phyloP scores from a whole-genome alignment of 2,329 filamentous ascomycete genomes.

The Pseudonectria buxi region DNA sequence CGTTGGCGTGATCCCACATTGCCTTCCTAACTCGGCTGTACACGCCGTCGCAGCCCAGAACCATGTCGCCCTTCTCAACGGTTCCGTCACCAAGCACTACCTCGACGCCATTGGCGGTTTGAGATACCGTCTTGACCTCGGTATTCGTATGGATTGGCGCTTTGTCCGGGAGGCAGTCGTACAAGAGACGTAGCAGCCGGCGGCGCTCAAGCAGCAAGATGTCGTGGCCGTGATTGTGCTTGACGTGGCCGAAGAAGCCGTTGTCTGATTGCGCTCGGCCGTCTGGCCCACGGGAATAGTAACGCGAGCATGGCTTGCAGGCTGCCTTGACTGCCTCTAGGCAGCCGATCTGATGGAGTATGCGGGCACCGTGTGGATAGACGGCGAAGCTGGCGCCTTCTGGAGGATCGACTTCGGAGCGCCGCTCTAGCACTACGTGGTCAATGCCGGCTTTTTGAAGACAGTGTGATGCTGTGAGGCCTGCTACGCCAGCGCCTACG shows the following conservation, averaged over 20 bases:
- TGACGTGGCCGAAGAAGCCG: too few species aligned
- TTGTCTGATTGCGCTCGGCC: too few species aligned
- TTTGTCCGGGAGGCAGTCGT: too few species aligned
- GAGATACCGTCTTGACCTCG: too few species aligned
- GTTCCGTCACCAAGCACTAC: too few species aligned
- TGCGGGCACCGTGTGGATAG: slow-evolving; percentile 18
- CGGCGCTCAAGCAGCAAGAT: too few species aligned
- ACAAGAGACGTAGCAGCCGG: too few species aligned
- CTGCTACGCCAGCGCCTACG: slow-evolving; percentile 31
- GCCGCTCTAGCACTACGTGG: slow-evolving; percentile 23
- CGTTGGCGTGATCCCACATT: slow-evolving; percentile 19
- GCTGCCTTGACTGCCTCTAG: slow-evolving; percentile 14
- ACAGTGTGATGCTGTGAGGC: slow-evolving; percentile 21
- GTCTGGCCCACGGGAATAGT: too few species aligned
- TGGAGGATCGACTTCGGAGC: slow-evolving; percentile 9
- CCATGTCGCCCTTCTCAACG: slow-evolving; percentile 32
- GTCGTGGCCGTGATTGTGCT: too few species aligned
- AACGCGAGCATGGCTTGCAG: too few species aligned
- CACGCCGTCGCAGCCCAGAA: slow-evolving; percentile 37
- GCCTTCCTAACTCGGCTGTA: slow-evolving; percentile 23
- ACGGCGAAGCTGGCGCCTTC: slow-evolving; percentile 17
- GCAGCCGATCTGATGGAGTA: slow-evolving; percentile 22
- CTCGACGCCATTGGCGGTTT: too few species aligned
- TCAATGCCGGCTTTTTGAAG: slow-evolving; percentile 24
- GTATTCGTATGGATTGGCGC: too few species aligned